A percentile compares a stretch with the other conserved stretches of the same genome.
Evolutionary conservation across 345 rosid species (phyloP).

Genomic region (Toxicodendron radicans): DNA sequence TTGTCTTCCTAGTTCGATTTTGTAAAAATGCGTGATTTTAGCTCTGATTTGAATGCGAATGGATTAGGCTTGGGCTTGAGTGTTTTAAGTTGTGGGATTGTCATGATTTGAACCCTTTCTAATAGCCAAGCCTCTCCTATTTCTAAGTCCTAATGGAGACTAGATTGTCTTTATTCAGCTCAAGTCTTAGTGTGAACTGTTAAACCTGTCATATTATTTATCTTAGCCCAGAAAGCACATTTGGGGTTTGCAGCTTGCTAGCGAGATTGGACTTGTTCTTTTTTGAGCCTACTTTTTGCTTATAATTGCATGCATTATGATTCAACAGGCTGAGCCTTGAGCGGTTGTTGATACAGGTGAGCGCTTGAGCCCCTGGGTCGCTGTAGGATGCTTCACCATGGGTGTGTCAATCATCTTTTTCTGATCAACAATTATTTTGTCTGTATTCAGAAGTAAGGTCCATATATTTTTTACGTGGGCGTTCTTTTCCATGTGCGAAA

Average conservation of each 20-base stretch:
- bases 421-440: slow-evolving; percentile 34
- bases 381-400: slow-evolving; percentile 87
- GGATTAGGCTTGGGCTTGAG: background rate
- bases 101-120: no score
- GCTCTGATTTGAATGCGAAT: background rate
- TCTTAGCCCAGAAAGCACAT: background rate
- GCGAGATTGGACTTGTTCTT: background rate
- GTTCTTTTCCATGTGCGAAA: background rate
- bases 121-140: background rate
- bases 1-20: background rate
- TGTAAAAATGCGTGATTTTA: background rate
- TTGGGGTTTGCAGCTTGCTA: background rate
- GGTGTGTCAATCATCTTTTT: slow-evolving; percentile 86
- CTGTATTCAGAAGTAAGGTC: slow-evolving; percentile 24
- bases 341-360: slow-evolving; percentile 57
- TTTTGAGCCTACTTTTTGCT: background rate
- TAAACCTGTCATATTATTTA: background rate
- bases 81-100: background rate
- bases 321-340: slow-evolving; percentile 13
- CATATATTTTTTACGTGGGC: slow-evolving; percentile 17
- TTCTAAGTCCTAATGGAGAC: slow-evolving; percentile 2
- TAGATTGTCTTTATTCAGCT: slow-evolving; percentile 1
- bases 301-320: slow-evolving; percentile 11
- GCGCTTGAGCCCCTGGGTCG: slow-evolving; percentile 94
- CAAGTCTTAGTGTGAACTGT: background rate